These are phyloP conservation scores for Potentilla sterilis DNA, from an alignment of 306 rosid species.

Conservation along the genomic window DNA sequence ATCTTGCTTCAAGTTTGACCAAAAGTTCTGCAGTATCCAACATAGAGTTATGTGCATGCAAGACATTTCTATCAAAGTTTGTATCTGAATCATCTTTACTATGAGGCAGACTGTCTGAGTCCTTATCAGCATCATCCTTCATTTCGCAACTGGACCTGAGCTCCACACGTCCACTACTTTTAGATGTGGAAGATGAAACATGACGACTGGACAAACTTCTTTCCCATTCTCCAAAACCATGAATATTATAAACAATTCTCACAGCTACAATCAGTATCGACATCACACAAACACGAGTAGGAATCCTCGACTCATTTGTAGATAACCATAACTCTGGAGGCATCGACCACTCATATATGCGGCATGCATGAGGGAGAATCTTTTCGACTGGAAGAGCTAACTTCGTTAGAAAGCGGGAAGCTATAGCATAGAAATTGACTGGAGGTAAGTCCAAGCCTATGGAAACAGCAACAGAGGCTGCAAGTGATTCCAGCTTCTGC, in stretches of 20 bases:
- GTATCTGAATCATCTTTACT: conserved; percentile 19
- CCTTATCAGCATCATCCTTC: conserved; percentile 25
- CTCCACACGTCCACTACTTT: conserved; percentile 14
- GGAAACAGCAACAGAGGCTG: conserved; percentile 62
- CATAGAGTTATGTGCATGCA: conserved; percentile 23
- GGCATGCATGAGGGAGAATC: conserved; percentile 63
- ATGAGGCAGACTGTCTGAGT: conserved; percentile 25
- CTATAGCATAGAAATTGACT: conserved; percentile 74
- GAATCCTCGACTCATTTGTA: conserved; percentile 59
- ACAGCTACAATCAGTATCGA: conserved; percentile 78
- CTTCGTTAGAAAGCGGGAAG: conserved; percentile 53
- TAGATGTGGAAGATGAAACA: conserved; percentile 30
- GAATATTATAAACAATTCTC: conserved; percentile 63
- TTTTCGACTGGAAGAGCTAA: conserved; percentile 59
- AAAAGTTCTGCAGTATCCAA: conserved; percentile 56
- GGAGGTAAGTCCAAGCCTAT: conserved; percentile 51
- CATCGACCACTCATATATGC: conserved; percentile 76
- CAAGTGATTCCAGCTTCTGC: conserved; percentile 63
- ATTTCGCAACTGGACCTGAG: not conserved
- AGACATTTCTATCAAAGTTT: conserved; percentile 27
- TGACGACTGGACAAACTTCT: conserved; percentile 43
- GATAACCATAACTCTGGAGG: conserved; percentile 81
- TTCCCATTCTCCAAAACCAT: conserved; percentile 92
- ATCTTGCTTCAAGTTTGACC: conserved; percentile 53
- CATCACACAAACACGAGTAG: conserved; percentile 78